Percentiles rank a stretch among this genome's conserved stretches.
These are phyloP conservation scores for Pyrenochaeta sp. DNA, from an alignment of 2,329 filamentous ascomycete species.

Conservation along the genomic window DNA sequence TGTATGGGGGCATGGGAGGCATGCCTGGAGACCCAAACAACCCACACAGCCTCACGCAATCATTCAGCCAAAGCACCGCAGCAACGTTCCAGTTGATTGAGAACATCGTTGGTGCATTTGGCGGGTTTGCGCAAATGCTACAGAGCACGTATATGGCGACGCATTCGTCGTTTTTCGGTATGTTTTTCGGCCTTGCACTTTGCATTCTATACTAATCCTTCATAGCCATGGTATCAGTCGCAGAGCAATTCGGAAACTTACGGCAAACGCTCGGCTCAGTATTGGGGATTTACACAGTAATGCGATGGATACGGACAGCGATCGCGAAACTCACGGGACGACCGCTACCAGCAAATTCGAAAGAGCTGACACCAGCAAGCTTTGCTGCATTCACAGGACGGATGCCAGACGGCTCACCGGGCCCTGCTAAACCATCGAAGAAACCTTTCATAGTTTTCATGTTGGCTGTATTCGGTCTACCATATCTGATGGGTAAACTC, in stretches of 20 bases:
- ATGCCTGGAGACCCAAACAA: conserved; percentile 75
- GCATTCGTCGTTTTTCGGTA: conserved; percentile 97
- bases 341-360: conserved; percentile 86
- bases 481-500: conserved; percentile 96
- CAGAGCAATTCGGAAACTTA: conserved; percentile 94
- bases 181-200: conserved; percentile 41
- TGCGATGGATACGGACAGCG: conserved; percentile 92
- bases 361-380: conserved; percentile 84
- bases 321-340: conserved; percentile 93
- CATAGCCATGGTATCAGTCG: conserved; percentile 91
- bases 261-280: conserved; percentile 93
- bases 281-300: conserved; percentile 91
- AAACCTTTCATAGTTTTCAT: conserved; percentile 98
- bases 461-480: conserved; percentile 90
- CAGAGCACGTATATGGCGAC: conserved; percentile 99
- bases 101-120: conserved; percentile 94
- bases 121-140: conserved; percentile 97
- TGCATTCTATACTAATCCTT: conserved; percentile 19
- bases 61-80: conserved; percentile 92
- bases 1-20: conserved; percentile 48
- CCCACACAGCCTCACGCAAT: conserved; percentile 92
- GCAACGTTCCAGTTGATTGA: conserved; percentile 99
- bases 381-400: conserved; percentile 88
- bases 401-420: conserved; percentile 72
- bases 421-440: conserved; percentile 77